These are phyloP conservation scores for Fusarium sp. DNA, from an alignment of 2,329 filamentous ascomycete species.

Conservation along the genomic window DNA sequence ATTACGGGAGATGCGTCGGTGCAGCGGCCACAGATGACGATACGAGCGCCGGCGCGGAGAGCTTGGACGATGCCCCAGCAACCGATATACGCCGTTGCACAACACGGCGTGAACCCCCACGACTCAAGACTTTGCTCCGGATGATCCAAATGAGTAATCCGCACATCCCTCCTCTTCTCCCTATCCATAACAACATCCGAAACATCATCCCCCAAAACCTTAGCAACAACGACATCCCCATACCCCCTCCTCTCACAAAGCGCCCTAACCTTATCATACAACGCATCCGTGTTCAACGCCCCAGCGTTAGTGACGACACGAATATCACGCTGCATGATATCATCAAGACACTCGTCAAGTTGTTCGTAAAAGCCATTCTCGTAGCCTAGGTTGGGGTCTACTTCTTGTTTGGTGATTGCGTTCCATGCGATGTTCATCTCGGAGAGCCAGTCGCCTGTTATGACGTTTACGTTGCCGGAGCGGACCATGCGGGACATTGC, in stretches of 20 bases:
- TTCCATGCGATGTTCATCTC: slow-evolving; percentile 63
- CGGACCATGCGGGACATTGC: slow-evolving; percentile 49
- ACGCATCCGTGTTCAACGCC: slow-evolving; percentile 50
- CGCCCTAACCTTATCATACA: slow-evolving; percentile 46
- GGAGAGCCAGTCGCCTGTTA: slow-evolving; percentile 55
- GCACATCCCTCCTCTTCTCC: slow-evolving; percentile 16
- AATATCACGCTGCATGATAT: slow-evolving; percentile 49
- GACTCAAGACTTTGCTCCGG: slow-evolving; percentile 44
- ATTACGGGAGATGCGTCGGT: slow-evolving; percentile 65
- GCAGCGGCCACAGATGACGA: slow-evolving; percentile 61
- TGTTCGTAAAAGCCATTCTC: slow-evolving; percentile 55
- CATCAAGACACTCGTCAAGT: slow-evolving; percentile 54
- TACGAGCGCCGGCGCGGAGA: slow-evolving; percentile 56
- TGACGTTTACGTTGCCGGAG: slow-evolving; percentile 50
- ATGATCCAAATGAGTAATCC: slow-evolving; percentile 46
- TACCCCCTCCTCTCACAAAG: slow-evolving; percentile 47
- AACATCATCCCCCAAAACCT: slow-evolving; percentile 54
- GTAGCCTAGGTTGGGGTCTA: slow-evolving; percentile 48
- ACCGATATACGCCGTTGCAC: slow-evolving; percentile 59
- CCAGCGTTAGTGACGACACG: slow-evolving; percentile 56
- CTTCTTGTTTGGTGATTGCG: slow-evolving; percentile 50
- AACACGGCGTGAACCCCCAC: slow-evolving; percentile 45
- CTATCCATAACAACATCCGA: slow-evolving; percentile 41
- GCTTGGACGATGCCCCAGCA: slow-evolving; percentile 59
- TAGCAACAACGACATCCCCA: slow-evolving; percentile 49